Conservation (phyloP, 495 filamentous ascomycete species). For the Daldinia caldariorum region DNA sequence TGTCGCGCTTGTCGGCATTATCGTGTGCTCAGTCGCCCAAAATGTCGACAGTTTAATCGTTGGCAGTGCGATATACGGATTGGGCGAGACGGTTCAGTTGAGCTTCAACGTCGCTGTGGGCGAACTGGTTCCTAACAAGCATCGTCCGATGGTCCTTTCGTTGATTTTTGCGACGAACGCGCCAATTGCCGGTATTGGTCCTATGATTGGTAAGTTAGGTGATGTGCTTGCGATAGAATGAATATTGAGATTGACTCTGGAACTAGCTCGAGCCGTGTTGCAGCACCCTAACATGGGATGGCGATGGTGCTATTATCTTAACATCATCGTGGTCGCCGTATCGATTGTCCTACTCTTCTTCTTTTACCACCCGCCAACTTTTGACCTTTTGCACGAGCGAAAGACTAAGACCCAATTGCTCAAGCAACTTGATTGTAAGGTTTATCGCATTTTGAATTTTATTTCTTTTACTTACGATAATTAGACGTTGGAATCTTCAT, state of each 20-base stretch:
- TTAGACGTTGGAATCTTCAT: constrained; percentile 48
- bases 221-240: neutral
- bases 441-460: too few relatives aligned
- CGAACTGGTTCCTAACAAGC: constrained; percentile 60
- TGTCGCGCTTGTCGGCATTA: constrained; percentile 55
- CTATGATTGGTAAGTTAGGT: constrained; percentile 46
- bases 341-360: constrained; percentile 52
- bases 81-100: constrained; percentile 52
- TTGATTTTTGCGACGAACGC: constrained; percentile 53
- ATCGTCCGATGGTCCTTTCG: constrained; percentile 50
- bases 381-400: constrained; percentile 46
- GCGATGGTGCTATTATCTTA: constrained; percentile 60
- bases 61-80: constrained; percentile 49
- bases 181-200: constrained; percentile 55
- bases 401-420: constrained; percentile 48
- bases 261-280: constrained; percentile 48
- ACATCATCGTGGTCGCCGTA: constrained; percentile 53
- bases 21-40: constrained; percentile 57
- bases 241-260: constrained; percentile 11
- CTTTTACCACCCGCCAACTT: constrained; percentile 54
- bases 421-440: constrained; percentile 56
- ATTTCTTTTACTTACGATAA: constrained; percentile 11
- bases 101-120: constrained; percentile 57
- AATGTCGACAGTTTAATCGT: constrained; percentile 57
- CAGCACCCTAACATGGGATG: constrained; percentile 51